Conservation (phyloP, 345 rosid genomes). For the Moricandia moricandioides region DNA sequence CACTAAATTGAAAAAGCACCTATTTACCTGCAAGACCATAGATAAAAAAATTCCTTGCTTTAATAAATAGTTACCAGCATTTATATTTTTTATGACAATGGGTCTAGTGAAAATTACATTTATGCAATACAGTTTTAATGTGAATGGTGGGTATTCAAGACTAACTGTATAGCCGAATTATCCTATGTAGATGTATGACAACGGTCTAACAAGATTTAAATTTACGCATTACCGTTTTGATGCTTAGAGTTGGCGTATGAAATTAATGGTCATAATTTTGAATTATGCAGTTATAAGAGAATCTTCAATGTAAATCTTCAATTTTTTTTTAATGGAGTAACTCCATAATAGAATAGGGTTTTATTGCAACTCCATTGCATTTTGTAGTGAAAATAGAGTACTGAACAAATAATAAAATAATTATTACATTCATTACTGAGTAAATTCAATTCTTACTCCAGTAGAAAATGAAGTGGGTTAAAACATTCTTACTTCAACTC, state of each 20-base stretch:
- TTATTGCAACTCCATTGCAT: too few relatives aligned
- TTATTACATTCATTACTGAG: too few relatives aligned
- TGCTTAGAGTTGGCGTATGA: not conserved
- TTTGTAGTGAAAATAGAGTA: too few relatives aligned
- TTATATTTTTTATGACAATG: slow-evolving; percentile 10
- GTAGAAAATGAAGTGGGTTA: too few relatives aligned
- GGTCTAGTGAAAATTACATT: not conserved
- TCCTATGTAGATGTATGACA: not conserved
- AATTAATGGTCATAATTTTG: slow-evolving; percentile 7
- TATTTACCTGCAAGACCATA: slow-evolving; percentile 24
- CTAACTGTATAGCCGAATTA: not conserved
- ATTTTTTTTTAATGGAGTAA: too few relatives aligned
- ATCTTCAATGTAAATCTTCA: too few relatives aligned
- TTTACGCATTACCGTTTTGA: not conserved
- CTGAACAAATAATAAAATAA: too few relatives aligned
- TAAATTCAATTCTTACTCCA: too few relatives aligned
- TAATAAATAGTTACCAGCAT: not conserved
- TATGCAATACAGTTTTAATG: slow-evolving; percentile 12
- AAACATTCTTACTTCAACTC: too few relatives aligned
- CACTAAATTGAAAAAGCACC: slow-evolving; percentile 15
- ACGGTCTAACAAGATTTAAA: slow-evolving; percentile 1
- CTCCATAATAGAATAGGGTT: too few relatives aligned
- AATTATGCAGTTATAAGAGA: not conserved
- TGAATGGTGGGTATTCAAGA: slow-evolving; percentile 5
- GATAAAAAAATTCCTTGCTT: not conserved